Evolutionary conservation across 129 eudicot genomes (phyloP), one percentile per base, ranked within the genome.

Genomic region (Ambrosia trifida): DNA sequence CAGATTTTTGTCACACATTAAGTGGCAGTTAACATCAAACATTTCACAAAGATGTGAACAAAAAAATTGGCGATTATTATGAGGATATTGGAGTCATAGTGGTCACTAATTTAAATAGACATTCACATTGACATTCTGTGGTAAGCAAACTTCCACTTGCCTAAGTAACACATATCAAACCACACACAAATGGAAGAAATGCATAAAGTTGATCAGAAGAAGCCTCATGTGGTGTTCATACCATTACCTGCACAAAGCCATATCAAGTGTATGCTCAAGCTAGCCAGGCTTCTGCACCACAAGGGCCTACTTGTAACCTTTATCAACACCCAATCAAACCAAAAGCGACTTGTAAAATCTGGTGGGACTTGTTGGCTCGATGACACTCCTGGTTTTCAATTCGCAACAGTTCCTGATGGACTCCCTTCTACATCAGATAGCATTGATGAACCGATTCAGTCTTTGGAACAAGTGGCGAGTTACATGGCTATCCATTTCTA

Each of bases 181-280:
- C 65, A 36, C 20, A 70, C 61, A 69, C 18, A 54, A 5, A 71
- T 72, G 76, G 76, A 72, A 38, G 35, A 11, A 18, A 3, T 19
- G 18, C 13, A 13, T 10, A 57, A 12, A 70, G 31, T 17, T 54
- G 52, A 11, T 24, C 43, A 14, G 1, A 72, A 28, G 11, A 71
- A 41, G 18, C 70, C 76, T 18, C 81, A 85, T 61, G 86, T 78
- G 7, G 86, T 72, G 17, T 79, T 82, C 73, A 51, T 86, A 44
- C 87, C 91, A 20, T 83, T 69, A 72, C 85, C 87, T 13, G 79
- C 79, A 18, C 91, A 86, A 61, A 83, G 91, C 64, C 85, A 86
- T 72, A 80, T 86, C 20, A 84, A 81, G 59, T 83, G 85, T 5
- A 79, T 86, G 78, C 77, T 83, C 0, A 76, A 78, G 16, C 81